Evolutionary conservation across 768 basidiomycete species (phyloP).

Genomic region (Macrolepiota dolichaula): DNA sequence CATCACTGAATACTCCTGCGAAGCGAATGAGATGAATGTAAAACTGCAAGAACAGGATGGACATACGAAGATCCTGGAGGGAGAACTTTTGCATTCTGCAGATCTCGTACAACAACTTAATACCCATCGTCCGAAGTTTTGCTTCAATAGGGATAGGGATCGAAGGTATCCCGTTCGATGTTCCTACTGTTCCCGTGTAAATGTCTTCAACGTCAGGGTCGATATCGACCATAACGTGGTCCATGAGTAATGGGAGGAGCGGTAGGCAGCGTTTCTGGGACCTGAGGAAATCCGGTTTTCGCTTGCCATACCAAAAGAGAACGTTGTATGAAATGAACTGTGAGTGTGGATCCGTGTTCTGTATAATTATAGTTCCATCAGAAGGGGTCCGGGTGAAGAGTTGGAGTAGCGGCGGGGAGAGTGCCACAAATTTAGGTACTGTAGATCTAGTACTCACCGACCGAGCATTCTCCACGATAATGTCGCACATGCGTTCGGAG

Average conservation of each 20-base stretch:
- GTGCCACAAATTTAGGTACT: slow-evolving; percentile 1
- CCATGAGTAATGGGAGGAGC: slow-evolving; percentile 79
- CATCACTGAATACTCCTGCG: slow-evolving; percentile 74
- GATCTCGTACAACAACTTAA: slow-evolving; percentile 85
- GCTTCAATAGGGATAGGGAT: slow-evolving; percentile 79
- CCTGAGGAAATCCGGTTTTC: slow-evolving; percentile 66
- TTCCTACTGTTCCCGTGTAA: slow-evolving; percentile 43
- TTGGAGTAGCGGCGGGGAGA: slow-evolving; percentile 11
- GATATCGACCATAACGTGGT: slow-evolving; percentile 77
- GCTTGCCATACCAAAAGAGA: slow-evolving; percentile 73
- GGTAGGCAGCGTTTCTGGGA: slow-evolving; percentile 82
- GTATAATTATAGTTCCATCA: slow-evolving; percentile 6
- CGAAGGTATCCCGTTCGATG: slow-evolving; percentile 30
- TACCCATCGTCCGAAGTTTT: slow-evolving; percentile 67
- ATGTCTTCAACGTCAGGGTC: slow-evolving; percentile 70
- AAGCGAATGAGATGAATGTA: neutral
- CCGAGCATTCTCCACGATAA: slow-evolving; percentile 65
- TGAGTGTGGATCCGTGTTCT: slow-evolving; percentile 85
- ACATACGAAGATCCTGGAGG: slow-evolving; percentile 74
- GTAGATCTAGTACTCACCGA: slow-evolving; percentile 41
- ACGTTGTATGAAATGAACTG: slow-evolving; percentile 78
- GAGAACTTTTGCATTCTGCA: slow-evolving; percentile 87
- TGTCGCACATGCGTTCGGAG: slow-evolving; percentile 87
- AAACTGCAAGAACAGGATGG: neutral
- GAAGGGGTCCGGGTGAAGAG: slow-evolving; percentile 1